A percentile compares a stretch with the other conserved stretches of the same genome.
These are phyloP conservation scores for Chrysanthemum makinoi DNA, from an alignment of 129 eudicot species.

Conservation along the genomic window DNA sequence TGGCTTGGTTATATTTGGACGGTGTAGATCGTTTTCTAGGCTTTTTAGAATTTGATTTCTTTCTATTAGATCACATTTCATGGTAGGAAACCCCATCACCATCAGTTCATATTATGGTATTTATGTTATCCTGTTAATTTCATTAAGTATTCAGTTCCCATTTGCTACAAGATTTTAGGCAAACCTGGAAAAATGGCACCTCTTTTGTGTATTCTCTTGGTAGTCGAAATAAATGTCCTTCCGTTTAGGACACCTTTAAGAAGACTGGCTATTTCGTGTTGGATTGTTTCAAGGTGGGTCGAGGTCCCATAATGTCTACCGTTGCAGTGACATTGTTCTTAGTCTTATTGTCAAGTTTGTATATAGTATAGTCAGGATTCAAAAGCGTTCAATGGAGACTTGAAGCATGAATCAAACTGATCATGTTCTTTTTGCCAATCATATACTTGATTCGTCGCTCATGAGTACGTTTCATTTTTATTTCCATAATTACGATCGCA, in stretches of 20 bases:
- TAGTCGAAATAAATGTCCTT: slow-evolving; percentile 47
- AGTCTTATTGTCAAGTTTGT: slow-evolving; percentile 46
- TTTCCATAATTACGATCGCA: no score
- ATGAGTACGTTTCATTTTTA: slow-evolving; percentile 43
- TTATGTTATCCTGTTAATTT: no score
- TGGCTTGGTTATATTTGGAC: no score
- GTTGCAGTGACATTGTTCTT: slow-evolving; percentile 48
- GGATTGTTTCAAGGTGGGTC: slow-evolving; percentile 49
- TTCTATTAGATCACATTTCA: no score
- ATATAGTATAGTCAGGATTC: slow-evolving; percentile 35
- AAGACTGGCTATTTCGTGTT: slow-evolving; percentile 47
- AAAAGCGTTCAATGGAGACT: neutral
- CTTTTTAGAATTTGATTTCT: no score
- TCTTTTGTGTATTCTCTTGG: slow-evolving; percentile 36
- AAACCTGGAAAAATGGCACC: slow-evolving; percentile 21
- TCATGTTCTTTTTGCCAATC: slow-evolving; percentile 60
- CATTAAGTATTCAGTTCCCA: no score
- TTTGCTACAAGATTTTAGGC: neutral
- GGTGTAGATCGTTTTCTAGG: no score
- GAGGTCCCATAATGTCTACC: slow-evolving; percentile 53
- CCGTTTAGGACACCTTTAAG: slow-evolving; percentile 70
- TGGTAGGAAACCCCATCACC: no score
- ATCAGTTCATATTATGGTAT: no score
- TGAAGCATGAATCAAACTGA: slow-evolving; percentile 55
- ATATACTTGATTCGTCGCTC: slow-evolving; percentile 72